Evolutionary conservation across 345 rosid genomes (phyloP).

Genomic region (Hypericum androsaemum): DNA sequence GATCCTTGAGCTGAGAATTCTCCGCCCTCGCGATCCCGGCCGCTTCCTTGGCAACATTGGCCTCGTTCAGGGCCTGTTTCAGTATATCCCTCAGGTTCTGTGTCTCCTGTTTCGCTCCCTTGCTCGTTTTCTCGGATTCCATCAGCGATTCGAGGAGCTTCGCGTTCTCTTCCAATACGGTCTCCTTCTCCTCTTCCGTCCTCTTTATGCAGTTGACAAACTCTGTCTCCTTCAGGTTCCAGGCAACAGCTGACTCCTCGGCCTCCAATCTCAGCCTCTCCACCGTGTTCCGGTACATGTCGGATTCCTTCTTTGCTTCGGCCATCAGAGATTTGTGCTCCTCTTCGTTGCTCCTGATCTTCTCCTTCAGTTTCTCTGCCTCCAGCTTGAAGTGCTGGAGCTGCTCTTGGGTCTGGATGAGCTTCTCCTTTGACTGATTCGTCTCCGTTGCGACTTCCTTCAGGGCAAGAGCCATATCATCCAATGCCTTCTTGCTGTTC

Average conservation of each 20-base stretch:
- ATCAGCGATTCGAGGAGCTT: slow-evolving; percentile 37
- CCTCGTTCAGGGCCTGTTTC: slow-evolving; percentile 80
- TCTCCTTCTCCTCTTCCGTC: slow-evolving; percentile 62
- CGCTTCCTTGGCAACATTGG: slow-evolving; percentile 82
- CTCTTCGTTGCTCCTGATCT: slow-evolving; percentile 25
- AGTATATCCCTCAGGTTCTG: slow-evolving; percentile 60
- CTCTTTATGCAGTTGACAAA: slow-evolving; percentile 54
- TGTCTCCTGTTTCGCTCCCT: slow-evolving; percentile 49
- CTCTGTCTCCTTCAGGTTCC: slow-evolving; percentile 71
- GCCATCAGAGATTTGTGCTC: slow-evolving; percentile 17
- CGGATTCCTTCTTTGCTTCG: slow-evolving; percentile 46
- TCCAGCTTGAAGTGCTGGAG: slow-evolving; percentile 29
- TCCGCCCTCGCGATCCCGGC: slow-evolving; percentile 60
- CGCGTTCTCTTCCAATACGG: slow-evolving; percentile 38
- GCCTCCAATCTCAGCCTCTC: slow-evolving; percentile 69
- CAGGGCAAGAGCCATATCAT: slow-evolving; percentile 65
- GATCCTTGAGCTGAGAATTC: slow-evolving; percentile 64
- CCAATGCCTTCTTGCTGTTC: slow-evolving; percentile 79
- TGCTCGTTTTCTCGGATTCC: slow-evolving; percentile 33
- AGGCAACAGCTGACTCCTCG: slow-evolving; percentile 61
- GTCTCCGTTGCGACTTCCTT: slow-evolving; percentile 68
- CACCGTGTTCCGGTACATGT: slow-evolving; percentile 36
- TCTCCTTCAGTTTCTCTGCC: slow-evolving; percentile 27
- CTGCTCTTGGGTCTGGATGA: slow-evolving; percentile 27
- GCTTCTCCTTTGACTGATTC: slow-evolving; percentile 43